Conservation (phyloP, 345 rosid species). For the Streptanthus diversifolius region DNA sequence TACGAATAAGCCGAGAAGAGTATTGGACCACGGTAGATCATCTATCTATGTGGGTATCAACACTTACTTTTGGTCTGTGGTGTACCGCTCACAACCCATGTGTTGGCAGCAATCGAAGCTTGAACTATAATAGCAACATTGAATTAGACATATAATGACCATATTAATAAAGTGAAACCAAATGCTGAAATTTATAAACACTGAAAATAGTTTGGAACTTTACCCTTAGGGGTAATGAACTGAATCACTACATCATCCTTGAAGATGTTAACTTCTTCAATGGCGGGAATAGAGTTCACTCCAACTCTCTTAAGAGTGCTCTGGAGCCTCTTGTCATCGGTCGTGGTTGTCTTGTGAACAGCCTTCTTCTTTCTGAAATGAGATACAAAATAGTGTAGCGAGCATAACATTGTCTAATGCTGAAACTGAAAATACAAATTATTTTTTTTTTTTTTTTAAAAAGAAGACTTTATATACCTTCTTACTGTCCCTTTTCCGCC, state of each 20-base stretch:
- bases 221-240: conserved; percentile 87
- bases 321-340: conserved; percentile 94
- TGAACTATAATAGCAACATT: conserved; percentile 56
- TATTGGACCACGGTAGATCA: background rate
- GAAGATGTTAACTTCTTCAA: conserved; percentile 96
- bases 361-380: conserved; percentile 93
- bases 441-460: too few relatives aligned
- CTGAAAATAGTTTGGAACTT: background rate
- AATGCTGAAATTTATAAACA: background rate
- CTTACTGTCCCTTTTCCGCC: conserved; percentile 95
- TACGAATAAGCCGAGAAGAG: background rate
- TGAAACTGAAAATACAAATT: background rate
- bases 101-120: conserved; percentile 89
- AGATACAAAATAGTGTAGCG: background rate
- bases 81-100: conserved; percentile 96
- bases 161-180: background rate
- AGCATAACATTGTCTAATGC: background rate
- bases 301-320: conserved; percentile 97
- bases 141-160: background rate
- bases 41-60: background rate
- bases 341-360: conserved; percentile 91
- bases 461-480: conserved; percentile 41
- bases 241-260: conserved; percentile 93
- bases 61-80: conserved; percentile 84
- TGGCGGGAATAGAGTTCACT: conserved; percentile 84